Evolutionary conservation across 805 yeast species (phyloP).

Genomic region (Cephaloascus fragrans): DNA sequence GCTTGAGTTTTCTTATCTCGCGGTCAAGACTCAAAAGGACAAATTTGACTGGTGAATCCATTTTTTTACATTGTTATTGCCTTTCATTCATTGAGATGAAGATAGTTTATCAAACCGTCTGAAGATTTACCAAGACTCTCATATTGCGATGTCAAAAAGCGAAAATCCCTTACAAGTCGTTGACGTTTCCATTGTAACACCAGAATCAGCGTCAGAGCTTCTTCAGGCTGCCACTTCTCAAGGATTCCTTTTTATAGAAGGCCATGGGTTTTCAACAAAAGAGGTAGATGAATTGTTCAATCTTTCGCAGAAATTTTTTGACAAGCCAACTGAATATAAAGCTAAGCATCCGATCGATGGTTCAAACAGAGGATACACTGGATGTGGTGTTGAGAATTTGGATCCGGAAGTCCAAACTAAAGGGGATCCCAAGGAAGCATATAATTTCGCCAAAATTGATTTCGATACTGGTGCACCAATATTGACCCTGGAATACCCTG

Average conservation of each 20-base stretch:
- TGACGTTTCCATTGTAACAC: constrained; percentile 40
- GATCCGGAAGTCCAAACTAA: constrained; percentile 19
- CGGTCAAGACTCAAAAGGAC: too few relatives aligned
- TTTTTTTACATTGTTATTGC: too few relatives aligned
- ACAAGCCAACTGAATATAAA: constrained; percentile 43
- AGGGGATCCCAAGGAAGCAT: constrained; percentile 62
- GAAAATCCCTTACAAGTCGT: constrained; percentile 47
- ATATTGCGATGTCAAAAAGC: too few relatives aligned
- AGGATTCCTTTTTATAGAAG: constrained; percentile 60
- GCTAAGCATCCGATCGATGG: constrained; percentile 36
- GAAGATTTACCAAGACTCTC: too few relatives aligned
- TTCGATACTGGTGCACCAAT: constrained; percentile 31
- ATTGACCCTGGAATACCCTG: not conserved
- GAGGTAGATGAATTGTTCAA: constrained; percentile 44
- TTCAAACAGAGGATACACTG: constrained; percentile 53
- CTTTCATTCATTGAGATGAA: too few relatives aligned
- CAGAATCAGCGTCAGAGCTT: constrained; percentile 37
- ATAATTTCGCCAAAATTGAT: constrained; percentile 53
- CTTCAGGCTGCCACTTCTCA: constrained; percentile 51
- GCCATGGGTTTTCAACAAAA: constrained; percentile 47
- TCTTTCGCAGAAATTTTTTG: constrained; percentile 42
- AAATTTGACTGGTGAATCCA: too few relatives aligned
- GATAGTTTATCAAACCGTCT: too few relatives aligned
- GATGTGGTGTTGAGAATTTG: constrained; percentile 42
- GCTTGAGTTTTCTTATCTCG: too few relatives aligned